phyloP scores from a whole-genome alignment of 2,329 filamentous ascomycete genomes.

The Microdochium nivale region DNA sequence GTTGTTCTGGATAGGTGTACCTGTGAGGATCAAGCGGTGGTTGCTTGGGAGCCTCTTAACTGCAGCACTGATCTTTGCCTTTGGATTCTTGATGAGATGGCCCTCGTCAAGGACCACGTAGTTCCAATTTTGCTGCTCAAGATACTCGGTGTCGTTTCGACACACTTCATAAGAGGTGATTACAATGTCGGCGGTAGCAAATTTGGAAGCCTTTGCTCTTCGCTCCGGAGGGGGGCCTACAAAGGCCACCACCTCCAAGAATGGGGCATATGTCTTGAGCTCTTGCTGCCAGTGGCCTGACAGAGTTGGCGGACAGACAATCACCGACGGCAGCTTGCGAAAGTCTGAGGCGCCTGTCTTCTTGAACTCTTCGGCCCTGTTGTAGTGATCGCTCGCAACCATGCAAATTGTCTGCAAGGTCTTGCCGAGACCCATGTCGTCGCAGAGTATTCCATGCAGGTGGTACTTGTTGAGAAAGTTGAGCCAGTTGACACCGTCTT shows the following conservation, averaged over 20 bases:
- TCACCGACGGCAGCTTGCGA: conserved; percentile 77
- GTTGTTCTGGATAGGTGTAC: conserved; percentile 96
- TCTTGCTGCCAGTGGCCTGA: conserved; percentile 99
- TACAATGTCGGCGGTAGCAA: conserved; percentile 79
- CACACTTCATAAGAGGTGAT: conserved; percentile 98
- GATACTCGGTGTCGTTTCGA: conserved; percentile 83
- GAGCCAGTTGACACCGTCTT: conserved; percentile 98
- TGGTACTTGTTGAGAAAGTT: conserved; percentile 98
- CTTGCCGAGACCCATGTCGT: conserved; percentile 98
- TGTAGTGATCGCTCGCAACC: conserved; percentile 92
- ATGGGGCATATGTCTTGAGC: conserved; percentile 90
- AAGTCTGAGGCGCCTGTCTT: conserved; percentile 73
- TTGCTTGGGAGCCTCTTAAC: conserved; percentile 88
- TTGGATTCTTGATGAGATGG: conserved; percentile 97
- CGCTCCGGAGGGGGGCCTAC: conserved; percentile 83
- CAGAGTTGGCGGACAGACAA: conserved; percentile 90
- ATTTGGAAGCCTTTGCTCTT: conserved; percentile 56
- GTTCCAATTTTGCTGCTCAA: conserved; percentile 85
- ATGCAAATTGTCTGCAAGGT: conserved; percentile 97
- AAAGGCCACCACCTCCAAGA: conserved; percentile 82
- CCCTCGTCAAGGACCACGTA: conserved; percentile 96
- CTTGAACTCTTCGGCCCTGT: conserved; percentile 81
- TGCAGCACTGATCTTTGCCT: conserved; percentile 88
- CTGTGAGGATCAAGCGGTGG: conserved; percentile 90
- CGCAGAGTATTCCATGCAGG: conserved; percentile 93